Evolutionary conservation across 2,329 filamentous ascomycete genomes (phyloP), one percentile per base, ranked within the genome.

Genomic region (Pseudogymnoascus sp.): DNA sequence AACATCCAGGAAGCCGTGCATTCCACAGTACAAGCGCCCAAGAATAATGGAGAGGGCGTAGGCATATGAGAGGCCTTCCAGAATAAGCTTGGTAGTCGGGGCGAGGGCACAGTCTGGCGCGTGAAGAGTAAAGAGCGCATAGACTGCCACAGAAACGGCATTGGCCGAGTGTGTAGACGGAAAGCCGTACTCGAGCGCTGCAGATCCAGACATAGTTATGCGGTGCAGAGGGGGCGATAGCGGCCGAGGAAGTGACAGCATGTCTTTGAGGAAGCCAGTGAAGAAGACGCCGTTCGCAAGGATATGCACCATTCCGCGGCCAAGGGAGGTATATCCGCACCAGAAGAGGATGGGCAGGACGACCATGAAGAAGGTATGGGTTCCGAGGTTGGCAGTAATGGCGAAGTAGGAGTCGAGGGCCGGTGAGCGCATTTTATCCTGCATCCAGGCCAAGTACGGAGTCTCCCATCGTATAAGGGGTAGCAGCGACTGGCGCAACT

Each of bases 341-440:
- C 94, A 99, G 78, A 97, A 97, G 68, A 96, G 82, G 66, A 97
- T 90, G 5, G 94, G 94, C 70, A 99, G 78, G 62, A 91, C 88
- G 67, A 96, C 82, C 92, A 97, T 97, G 80, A 97, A 99, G 78
- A 97, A 97, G 0, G 94, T 99, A 75, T 99, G 94, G 0, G 94
- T 99, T 66, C 94, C 91, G 61, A 97, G 83, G 74, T 97, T 99
- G 65, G 94, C 94, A 0, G 92, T 96, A 66, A 95, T 90, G 58
- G 94, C 93, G 75, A 99, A 99, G 78, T 97, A 99, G 64, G 90
- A 90, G 75, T 99, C 94, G 69, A 97, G 86, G 7, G 89, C 82
- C 0, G 91, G 90, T 18, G 90, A 88, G 70, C 93, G 89, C 72
- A 93, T 75, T 72, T 80, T 85, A 67, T 87, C 82, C 80, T 99